A percentile compares a stretch with the other conserved stretches of the same genome.
Conservation (phyloP, 495 filamentous ascomycete species). For the Hyaloscypha finlandica region DNA sequence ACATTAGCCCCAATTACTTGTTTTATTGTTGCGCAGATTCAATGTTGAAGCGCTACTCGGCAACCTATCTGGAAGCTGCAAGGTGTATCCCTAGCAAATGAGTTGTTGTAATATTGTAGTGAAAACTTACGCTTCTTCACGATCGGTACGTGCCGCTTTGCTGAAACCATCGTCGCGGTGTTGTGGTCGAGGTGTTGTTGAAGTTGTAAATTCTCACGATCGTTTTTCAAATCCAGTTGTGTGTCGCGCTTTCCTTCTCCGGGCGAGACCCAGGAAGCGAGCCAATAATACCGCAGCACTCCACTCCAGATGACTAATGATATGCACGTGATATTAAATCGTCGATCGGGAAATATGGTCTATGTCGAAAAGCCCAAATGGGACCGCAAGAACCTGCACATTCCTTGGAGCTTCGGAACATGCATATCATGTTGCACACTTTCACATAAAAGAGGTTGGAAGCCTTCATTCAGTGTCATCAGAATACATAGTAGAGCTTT, state of each 20-base stretch:
- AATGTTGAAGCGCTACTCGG: no score
- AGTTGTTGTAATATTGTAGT: no score
- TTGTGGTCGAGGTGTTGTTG: slow-evolving; percentile 30
- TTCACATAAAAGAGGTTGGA: background rate
- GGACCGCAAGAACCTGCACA: no score
- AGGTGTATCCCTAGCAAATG: no score
- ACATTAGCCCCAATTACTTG: slow-evolving; percentile 13
- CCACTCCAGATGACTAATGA: background rate
- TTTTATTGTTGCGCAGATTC: slow-evolving; percentile 3
- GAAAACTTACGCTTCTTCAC: slow-evolving; percentile 95
- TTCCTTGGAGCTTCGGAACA: no score
- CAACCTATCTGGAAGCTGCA: no score
- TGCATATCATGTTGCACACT: no score
- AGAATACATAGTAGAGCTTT: background rate
- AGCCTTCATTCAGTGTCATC: background rate
- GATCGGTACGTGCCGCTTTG: slow-evolving; percentile 98
- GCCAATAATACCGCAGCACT: background rate
- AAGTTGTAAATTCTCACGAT: slow-evolving; percentile 14
- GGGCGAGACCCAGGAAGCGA: background rate
- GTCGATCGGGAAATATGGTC: no score
- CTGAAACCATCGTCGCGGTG: slow-evolving; percentile 77
- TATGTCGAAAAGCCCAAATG: no score
- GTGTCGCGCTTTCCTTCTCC: background rate
- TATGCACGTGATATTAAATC: no score
- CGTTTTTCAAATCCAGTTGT: slow-evolving; percentile 16